phyloP scores from a whole-genome alignment of 1,139 yeast species.

The Lodderomyces elongisporus region DNA sequence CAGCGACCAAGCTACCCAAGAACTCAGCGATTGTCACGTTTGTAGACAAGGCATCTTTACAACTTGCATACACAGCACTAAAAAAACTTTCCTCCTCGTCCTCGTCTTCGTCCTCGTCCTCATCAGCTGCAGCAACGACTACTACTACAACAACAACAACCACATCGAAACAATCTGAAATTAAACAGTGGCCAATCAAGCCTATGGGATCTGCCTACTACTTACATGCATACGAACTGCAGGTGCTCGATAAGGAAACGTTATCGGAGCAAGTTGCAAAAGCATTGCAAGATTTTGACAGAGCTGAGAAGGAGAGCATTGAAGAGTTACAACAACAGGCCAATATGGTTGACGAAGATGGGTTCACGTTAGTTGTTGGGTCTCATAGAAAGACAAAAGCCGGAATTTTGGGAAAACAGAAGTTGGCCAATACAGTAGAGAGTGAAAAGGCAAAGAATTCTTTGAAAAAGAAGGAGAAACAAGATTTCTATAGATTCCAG shows the following conservation, averaged over 20 bases:
- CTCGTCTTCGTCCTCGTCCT: neutral
- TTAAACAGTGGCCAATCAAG: constrained; percentile 37
- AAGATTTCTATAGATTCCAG: constrained; percentile 94
- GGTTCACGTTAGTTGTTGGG: constrained; percentile 87
- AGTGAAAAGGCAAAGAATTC: constrained; percentile 45
- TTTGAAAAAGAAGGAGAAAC: constrained; percentile 73
- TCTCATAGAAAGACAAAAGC: constrained; percentile 76
- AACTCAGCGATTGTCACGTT: constrained; percentile 71
- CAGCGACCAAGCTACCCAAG: constrained; percentile 51
- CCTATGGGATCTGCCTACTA: constrained; percentile 27
- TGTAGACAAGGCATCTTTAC: constrained; percentile 69
- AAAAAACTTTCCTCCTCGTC: constrained; percentile 36
- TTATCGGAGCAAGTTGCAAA: constrained; percentile 51
- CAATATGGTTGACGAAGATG: constrained; percentile 81
- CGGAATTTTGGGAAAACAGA: constrained; percentile 56
- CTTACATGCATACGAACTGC: constrained; percentile 22
- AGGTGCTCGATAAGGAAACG: constrained; percentile 41
- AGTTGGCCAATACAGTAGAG: constrained; percentile 40
- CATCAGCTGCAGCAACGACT: constrained; percentile 6
- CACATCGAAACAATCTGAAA: no score
- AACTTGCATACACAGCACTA: constrained; percentile 59
- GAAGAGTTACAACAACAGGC: constrained; percentile 53
- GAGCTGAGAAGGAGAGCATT: constrained; percentile 62
- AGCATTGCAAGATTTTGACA: constrained; percentile 63
- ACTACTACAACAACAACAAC: no score